These are phyloP conservation scores for Cladosporium colombiae DNA, from an alignment of 2,329 filamentous ascomycete species.

Conservation along the genomic window DNA sequence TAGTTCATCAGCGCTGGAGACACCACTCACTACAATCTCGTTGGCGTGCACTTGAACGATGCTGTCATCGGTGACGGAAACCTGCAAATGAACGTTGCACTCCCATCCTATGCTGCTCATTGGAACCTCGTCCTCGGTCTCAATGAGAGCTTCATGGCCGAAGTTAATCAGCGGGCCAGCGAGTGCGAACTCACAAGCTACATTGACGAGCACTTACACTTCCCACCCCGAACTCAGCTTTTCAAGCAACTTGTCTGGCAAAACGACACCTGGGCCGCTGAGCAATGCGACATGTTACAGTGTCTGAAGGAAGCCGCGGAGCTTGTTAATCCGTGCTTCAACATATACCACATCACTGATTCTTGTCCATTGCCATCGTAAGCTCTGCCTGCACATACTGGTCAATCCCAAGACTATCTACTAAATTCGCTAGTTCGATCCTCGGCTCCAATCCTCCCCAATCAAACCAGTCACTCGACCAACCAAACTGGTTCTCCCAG, in stretches of 20 bases:
- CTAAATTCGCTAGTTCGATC: constrained; percentile 5
- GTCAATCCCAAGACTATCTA: background rate
- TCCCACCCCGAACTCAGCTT: constrained; percentile 36
- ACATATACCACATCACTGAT: constrained; percentile 37
- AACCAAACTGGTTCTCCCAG: constrained; percentile 45
- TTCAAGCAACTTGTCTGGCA: constrained; percentile 24
- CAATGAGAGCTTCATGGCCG: constrained; percentile 45
- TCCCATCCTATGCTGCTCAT: constrained; percentile 40
- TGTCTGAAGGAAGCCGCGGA: constrained; percentile 34
- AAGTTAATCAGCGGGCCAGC: constrained; percentile 37
- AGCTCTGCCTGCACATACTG: background rate
- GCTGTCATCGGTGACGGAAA: constrained; percentile 51
- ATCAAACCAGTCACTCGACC: constrained; percentile 17
- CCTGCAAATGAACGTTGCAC: constrained; percentile 39
- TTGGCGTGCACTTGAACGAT: constrained; percentile 38
- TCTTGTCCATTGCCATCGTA: constrained; percentile 33
- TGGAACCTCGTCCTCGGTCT: constrained; percentile 45
- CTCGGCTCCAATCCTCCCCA: constrained; percentile 20
- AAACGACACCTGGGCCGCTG: constrained; percentile 11
- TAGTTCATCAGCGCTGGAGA: constrained; percentile 33
- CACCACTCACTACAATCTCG: constrained; percentile 36
- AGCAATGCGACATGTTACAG: constrained; percentile 37
- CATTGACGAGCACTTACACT: constrained; percentile 51
- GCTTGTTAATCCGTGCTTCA: constrained; percentile 37
- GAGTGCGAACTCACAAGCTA: constrained; percentile 45